These are phyloP conservation scores for Chernovozyma sophiae-reginae DNA, from an alignment of 1,139 yeast species.

Conservation along the genomic window DNA sequence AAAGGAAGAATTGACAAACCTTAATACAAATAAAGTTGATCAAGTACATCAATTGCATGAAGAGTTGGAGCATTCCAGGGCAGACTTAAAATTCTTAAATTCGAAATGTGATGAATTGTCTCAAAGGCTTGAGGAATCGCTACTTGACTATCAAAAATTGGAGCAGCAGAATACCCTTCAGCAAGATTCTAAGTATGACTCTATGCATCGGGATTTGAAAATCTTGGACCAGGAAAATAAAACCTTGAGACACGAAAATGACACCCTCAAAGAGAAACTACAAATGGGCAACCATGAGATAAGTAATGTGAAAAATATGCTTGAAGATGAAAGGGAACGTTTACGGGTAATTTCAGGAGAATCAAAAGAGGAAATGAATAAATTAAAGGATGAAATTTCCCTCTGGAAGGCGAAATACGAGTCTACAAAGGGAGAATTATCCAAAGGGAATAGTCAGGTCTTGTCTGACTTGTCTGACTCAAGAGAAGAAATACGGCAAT, in stretches of 20 bases:
- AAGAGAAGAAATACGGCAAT: constrained; percentile 4
- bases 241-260: neutral
- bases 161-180: constrained; percentile 4
- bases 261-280: neutral
- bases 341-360: neutral
- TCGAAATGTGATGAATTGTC: constrained; percentile 5
- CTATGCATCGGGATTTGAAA: constrained; percentile 12
- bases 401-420: constrained; percentile 11
- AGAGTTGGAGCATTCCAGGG: constrained; percentile 4
- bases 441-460: constrained; percentile 3
- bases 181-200: constrained; percentile 12
- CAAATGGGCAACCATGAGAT: constrained; percentile 1
- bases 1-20: constrained; percentile 4
- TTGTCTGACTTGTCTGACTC: neutral
- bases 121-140: constrained; percentile 4
- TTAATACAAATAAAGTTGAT: constrained; percentile 5
- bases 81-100: constrained; percentile 4
- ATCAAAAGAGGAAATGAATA: constrained; percentile 1
- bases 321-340: constrained; percentile 1
- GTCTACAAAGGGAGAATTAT: constrained; percentile 11
- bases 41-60: constrained; percentile 2
- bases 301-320: neutral
- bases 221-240: constrained; percentile 6
- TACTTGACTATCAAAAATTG: constrained; percentile 7
- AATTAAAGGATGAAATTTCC: constrained; percentile 1